Conservation (phyloP, 805 yeast genomes). For the Wickerhamomyces bisporus region DNA sequence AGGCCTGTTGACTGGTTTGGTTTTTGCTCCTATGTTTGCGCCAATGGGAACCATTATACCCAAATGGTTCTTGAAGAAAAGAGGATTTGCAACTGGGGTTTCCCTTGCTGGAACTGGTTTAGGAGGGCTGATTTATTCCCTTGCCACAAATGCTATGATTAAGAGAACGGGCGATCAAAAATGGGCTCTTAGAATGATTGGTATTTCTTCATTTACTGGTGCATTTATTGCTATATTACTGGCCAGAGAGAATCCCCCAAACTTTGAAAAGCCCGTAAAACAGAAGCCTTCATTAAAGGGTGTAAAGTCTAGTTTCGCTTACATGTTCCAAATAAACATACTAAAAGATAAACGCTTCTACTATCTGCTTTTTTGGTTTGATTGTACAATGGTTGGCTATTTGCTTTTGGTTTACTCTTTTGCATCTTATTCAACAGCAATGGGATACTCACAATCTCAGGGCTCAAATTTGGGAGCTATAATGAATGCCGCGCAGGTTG, state of each 20-base stretch:
- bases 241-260: constrained; percentile 25
- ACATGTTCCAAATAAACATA: constrained; percentile 31
- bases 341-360: constrained; percentile 27
- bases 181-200: constrained; percentile 46
- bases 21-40: constrained; percentile 46
- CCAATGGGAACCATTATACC: constrained; percentile 60
- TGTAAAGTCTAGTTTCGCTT: constrained; percentile 17
- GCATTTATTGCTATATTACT: constrained; percentile 37
- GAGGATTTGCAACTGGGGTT: constrained; percentile 50
- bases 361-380: constrained; percentile 32
- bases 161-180: constrained; percentile 36
- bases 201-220: constrained; percentile 31
- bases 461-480: constrained; percentile 43
- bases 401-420: constrained; percentile 40
- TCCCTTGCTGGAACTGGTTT: constrained; percentile 47
- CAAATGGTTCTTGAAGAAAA: constrained; percentile 61
- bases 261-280: constrained; percentile 2
- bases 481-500: constrained; percentile 40
- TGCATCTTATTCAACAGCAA: constrained; percentile 40
- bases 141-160: constrained; percentile 40
- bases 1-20: constrained; percentile 55
- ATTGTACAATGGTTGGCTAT: constrained; percentile 35
- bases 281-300: constrained; percentile 5
- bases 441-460: constrained; percentile 41
- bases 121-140: constrained; percentile 43